Conservation (phyloP, 148 eudicot species). For the Euryodendron excelsum region DNA sequence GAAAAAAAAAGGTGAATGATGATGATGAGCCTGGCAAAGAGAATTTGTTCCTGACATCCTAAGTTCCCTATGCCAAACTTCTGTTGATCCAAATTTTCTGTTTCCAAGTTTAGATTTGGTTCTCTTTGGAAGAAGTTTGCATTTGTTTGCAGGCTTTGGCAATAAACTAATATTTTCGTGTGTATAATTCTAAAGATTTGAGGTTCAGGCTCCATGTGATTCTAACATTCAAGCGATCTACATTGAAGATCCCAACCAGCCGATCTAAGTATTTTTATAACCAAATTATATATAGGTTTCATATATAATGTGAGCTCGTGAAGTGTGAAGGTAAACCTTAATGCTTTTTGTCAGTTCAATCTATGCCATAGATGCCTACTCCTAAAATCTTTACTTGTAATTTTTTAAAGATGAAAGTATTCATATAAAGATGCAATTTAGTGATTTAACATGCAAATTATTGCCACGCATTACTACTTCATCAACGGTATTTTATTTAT, state of each 20-base stretch:
- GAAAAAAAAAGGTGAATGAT: neutral
- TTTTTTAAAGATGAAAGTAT: too few relatives aligned
- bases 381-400: too few relatives aligned
- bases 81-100: conserved; percentile 1
- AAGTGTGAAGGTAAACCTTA: too few relatives aligned
- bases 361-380: too few relatives aligned
- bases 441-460: too few relatives aligned
- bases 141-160: conserved; percentile 5
- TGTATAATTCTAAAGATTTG: neutral
- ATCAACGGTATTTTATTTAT: too few relatives aligned
- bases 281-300: too few relatives aligned
- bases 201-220: neutral
- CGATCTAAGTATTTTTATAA: too few relatives aligned
- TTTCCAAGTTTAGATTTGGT: conserved; percentile 12
- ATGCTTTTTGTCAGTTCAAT: too few relatives aligned
- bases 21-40: neutral
- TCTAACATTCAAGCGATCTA: neutral
- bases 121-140: neutral
- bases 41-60: neutral
- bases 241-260: conserved; percentile 7
- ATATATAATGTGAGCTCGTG: too few relatives aligned
- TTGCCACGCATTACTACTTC: too few relatives aligned
- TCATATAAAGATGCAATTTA: too few relatives aligned
- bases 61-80: neutral
- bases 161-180: neutral